Base-by-base conservation (phyloP, 176 grass and related monocot genomes). In the Bonia amplexicaulis region DNA sequence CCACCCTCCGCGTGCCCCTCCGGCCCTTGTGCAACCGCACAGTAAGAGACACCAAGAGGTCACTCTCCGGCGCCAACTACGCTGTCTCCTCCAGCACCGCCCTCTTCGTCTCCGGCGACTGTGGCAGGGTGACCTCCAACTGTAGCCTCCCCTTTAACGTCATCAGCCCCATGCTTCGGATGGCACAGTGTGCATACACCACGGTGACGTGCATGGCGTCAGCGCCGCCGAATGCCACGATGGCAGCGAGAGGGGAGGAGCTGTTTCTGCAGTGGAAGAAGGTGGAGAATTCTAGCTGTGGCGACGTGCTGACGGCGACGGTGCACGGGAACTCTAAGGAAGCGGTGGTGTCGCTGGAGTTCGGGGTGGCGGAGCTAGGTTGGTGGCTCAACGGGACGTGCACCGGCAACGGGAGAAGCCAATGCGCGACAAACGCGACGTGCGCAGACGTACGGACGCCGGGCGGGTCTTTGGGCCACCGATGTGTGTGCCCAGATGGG, bases 351-450 rank as follows among this genome's bases (percentile, higher is more conserved):
- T 17, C 84, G 16, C 51, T 95, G 46, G 62, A 88, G 59, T 47
- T 98, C 85, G 37, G 67, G 53, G 7, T 64, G 6, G 80, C 45
- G 3, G 89, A 98, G 89, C 19, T 93, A 0, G 89, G 68, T 0
- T 98, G 96, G 96, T 98, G 96, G 96, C 35, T 98, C 58, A 9
- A 84, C 35, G 92, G 92, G 63, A 22, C 6, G 5, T 95, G 95
- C 76, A 5, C 12, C 9, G 7, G 0, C 41, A 31, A 31, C 31
- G 10, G 0, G 7, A 35, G 7, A n/a, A 23, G 17, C 5, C 55
- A 0, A 23, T 97, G 96, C 57, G 77, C 85, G 7, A 4, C 7
- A 7, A 92, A 93, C 70, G 92, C 95, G 5, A 71, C 17, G 8
- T 97, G 92, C 80, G 2, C 1, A 15, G 4, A 8, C 16, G 75